Evolutionary conservation across 371 early-diverging fungal species (phyloP).

Genomic region (Entomophthora muscae): DNA sequence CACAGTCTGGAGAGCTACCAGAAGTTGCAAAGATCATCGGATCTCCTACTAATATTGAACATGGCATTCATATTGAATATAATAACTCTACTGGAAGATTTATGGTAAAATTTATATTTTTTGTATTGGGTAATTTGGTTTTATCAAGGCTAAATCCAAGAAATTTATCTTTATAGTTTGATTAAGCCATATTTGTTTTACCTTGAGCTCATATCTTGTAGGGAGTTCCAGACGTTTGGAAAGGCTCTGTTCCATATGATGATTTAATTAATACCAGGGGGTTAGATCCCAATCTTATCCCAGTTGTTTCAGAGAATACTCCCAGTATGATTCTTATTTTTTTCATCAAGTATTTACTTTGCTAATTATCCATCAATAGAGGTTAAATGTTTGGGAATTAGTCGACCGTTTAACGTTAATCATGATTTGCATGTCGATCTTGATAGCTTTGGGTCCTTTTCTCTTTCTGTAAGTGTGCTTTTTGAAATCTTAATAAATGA

Average conservation of each 20-base stretch:
- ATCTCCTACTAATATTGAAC: conserved; percentile 41
- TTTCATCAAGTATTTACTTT: no score
- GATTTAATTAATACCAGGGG: conserved; percentile 40
- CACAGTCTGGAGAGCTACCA: no score
- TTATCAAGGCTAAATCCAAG: no score
- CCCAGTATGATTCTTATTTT: no score
- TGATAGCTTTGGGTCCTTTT: no score
- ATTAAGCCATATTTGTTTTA: no score
- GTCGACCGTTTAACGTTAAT: conserved; percentile 39
- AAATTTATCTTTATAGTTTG: no score
- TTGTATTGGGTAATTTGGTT: no score
- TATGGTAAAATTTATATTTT: conserved; percentile 23
- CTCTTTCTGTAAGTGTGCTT: no score
- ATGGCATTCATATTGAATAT: conserved; percentile 47
- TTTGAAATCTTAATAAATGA: no score
- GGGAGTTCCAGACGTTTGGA: conserved; percentile 50
- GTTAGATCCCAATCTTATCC: conserved; percentile 40
- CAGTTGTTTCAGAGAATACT: conserved; percentile 14
- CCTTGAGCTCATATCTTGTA: conserved; percentile 10
- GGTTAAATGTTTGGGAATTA: conserved; percentile 15
- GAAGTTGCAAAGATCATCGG: no score
- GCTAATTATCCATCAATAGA: background rate
- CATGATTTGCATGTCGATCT: conserved; percentile 40
- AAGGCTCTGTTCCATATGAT: conserved; percentile 33
- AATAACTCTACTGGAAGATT: conserved; percentile 34